These are phyloP conservation scores for Otatea glauca DNA, from an alignment of 176 grass and related monocot genomes.

Conservation along the genomic window DNA sequence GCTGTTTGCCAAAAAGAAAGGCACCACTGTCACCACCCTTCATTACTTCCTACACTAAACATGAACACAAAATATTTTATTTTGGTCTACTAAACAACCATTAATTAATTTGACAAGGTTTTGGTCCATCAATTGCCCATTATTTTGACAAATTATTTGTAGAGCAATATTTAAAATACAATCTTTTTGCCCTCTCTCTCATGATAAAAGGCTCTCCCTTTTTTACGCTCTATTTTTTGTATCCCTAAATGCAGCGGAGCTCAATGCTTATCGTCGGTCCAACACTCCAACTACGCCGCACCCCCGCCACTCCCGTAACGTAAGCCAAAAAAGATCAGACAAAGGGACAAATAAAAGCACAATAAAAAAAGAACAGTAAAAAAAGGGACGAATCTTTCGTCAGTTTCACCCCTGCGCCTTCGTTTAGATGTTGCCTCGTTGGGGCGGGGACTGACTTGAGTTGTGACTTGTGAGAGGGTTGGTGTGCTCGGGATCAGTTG, in stretches of 20 bases:
- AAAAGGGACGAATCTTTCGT: slow-evolving; percentile 17
- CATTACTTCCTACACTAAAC: background rate
- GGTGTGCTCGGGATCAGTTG: slow-evolving; percentile 53
- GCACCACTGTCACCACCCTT: background rate
- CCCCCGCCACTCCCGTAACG: slow-evolving; percentile 28
- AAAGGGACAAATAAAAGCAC: slow-evolving; percentile 8
- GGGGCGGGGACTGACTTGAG: background rate
- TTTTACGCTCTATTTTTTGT: background rate
- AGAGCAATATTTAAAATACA: slow-evolving; percentile 10
- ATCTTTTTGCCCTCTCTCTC: slow-evolving; percentile 16
- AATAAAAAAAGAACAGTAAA: background rate
- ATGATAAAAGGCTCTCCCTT: background rate
- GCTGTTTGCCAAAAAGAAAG: background rate
- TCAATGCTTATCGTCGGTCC: slow-evolving; percentile 50
- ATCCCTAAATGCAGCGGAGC: background rate
- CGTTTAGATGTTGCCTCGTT: slow-evolving; percentile 30
- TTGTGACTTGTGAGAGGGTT: background rate
- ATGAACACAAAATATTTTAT: background rate
- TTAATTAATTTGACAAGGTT: background rate
- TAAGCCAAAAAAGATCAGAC: slow-evolving; percentile 46
- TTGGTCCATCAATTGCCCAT: background rate
- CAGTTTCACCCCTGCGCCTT: background rate
- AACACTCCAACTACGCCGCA: background rate
- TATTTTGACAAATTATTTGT: slow-evolving; percentile 8
- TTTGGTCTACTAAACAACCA: background rate